Evolutionary conservation across 331 rosid species (phyloP), one percentile per base, ranked within the genome.

Genomic region (Prunus yedoensis): DNA sequence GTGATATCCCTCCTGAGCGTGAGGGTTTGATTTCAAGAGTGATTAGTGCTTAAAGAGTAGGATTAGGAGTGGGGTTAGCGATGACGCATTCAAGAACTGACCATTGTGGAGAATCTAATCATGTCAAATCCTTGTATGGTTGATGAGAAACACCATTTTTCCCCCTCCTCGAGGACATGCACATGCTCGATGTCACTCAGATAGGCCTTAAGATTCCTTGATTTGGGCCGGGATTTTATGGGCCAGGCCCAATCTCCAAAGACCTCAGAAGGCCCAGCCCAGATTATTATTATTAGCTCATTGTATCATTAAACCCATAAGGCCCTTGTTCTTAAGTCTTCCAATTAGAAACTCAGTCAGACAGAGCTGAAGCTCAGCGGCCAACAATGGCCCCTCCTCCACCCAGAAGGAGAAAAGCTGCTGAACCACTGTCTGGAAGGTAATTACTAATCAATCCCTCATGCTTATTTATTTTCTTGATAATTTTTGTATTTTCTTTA

Each of bases 401-500:
- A 62, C 79, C 76, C 68, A 84, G 80, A 74, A 77, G 85, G 62
- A 79, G 79, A 68, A 82, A 80, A 69, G 20, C 32, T 74, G 28
- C 70, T 47, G 87, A 66, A 17, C 57, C 87, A 49, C 78, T 72
- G 28, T 67, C 80, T 30, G 64, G 66, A 69, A 46, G 89, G 91
- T 85, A 41, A 63, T 58, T 41, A 21, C 14, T 7, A 32, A 63
- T 32, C 68, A 6, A 45, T 23, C 23, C 71, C 63, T 27, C 15
- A 41, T 21, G 17, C 15, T 59, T 18, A 7, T 68, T 47, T 25
- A 18, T 7, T 32, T 14, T 41, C 4, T 41, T 7, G 16, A 23
- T 13, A 6, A 1, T 18, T 8, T 4, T 49, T 56, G 10, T n/a
- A 14, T 15, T 64, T 1, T 46, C 5, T 45, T 16, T 4, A 58